These are phyloP conservation scores for Rhododendron kiyosumense DNA, from an alignment of 148 eudicot genomes.

Conservation along the genomic window DNA sequence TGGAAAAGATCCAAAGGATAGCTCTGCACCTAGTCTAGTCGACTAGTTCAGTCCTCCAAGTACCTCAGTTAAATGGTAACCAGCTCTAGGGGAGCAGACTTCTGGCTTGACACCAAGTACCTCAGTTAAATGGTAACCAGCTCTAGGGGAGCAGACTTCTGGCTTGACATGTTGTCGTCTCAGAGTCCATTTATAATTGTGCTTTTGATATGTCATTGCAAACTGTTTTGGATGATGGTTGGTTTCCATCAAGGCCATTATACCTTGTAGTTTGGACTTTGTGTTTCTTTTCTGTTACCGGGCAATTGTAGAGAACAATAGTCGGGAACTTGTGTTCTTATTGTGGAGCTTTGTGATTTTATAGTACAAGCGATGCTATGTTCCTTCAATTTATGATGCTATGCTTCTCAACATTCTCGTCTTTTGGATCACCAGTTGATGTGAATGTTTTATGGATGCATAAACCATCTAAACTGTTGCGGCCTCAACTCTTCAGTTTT, in stretches of 20 bases:
- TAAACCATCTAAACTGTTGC: neutral
- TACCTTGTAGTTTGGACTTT: neutral
- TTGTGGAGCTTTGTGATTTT: neutral
- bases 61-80: neutral
- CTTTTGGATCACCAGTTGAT: neutral
- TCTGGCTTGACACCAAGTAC: neutral
- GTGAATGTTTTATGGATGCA: too few species aligned
- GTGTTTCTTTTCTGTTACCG: neutral
- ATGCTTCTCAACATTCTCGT: neutral
- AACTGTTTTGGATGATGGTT: neutral
- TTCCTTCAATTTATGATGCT: neutral
- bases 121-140: neutral
- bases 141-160: neutral
- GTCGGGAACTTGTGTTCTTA: neutral
- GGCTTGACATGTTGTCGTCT: neutral
- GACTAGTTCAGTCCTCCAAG: neutral
- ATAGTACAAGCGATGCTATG: neutral
- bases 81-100: neutral
- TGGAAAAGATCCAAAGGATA: neutral
- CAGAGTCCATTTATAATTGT: neutral
- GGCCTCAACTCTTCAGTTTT: neutral
- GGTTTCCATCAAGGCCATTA: neutral
- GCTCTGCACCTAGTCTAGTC: neutral
- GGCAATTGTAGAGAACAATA: neutral
- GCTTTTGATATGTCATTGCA: neutral